Evolutionary conservation across 139 green algal species (phyloP).

Genomic region (Chlorella sp.): DNA sequence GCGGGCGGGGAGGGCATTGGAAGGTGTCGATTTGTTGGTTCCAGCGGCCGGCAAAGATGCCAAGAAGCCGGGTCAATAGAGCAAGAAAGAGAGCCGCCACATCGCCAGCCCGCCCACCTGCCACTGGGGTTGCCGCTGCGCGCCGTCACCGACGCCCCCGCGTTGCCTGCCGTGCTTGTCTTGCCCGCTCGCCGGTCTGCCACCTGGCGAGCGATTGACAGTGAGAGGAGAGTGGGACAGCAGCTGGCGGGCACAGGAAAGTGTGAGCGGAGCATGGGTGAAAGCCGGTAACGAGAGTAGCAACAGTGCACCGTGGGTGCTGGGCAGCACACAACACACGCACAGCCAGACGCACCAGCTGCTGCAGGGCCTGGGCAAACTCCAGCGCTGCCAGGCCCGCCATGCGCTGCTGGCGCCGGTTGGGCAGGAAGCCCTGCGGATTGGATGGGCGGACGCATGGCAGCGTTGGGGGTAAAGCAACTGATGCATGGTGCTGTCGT

Average conservation of each 20-base stretch:
- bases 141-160: background rate
- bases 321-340: too few species aligned
- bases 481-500: too few species aligned
- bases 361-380: constrained; percentile 75
- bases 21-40: background rate
- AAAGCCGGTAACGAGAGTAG: too few species aligned
- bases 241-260: too few species aligned
- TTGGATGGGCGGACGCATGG: too few species aligned
- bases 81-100: too few species aligned
- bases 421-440: constrained; percentile 82
- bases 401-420: constrained; percentile 83
- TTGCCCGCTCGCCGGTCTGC: constrained; percentile 2
- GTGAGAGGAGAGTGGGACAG: background rate
- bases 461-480: too few species aligned
- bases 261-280: too few species aligned
- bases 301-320: too few species aligned
- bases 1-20: too few species aligned
- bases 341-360: constrained; percentile 32
- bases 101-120: background rate
- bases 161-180: background rate
- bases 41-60: too few species aligned
- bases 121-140: background rate
- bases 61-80: too few species aligned
- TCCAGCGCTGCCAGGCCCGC: constrained; percentile 84
- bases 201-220: background rate